Evolutionary conservation across 2,329 filamentous ascomycete species (phyloP).

Genomic region (Trichoderma atrobrunneum): DNA sequence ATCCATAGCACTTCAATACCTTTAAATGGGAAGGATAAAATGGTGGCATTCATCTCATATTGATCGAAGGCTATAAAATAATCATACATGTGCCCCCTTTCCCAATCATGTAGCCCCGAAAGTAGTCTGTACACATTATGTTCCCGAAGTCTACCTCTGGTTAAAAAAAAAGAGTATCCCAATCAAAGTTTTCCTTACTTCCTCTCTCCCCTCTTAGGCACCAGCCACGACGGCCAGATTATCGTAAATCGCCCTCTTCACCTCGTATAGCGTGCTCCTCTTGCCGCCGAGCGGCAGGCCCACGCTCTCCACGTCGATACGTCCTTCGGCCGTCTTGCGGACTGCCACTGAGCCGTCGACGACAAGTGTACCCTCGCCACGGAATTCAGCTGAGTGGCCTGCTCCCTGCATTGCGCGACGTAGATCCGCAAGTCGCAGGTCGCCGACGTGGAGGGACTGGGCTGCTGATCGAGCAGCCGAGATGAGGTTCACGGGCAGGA

Average conservation of each 20-base stretch:
- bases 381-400: conserved; percentile 86
- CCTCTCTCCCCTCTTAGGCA: conserved; percentile 39
- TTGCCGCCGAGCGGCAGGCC: conserved; percentile 43
- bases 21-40: background rate
- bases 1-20: background rate
- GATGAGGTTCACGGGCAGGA: conserved; percentile 58
- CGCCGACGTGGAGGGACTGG: conserved; percentile 90
- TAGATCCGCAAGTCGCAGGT: conserved; percentile 83
- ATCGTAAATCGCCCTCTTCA: conserved; percentile 89
- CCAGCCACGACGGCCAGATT: conserved; percentile 87
- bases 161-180: background rate
- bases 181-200: background rate
- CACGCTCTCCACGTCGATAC: conserved; percentile 81
- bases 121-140: background rate
- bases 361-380: conserved; percentile 86
- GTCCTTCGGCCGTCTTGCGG: conserved; percentile 80
- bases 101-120: background rate
- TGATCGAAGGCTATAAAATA: conserved; percentile 27
- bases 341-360: conserved; percentile 88
- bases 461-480: conserved; percentile 73
- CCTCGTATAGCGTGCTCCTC: conserved; percentile 74
- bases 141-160: background rate
- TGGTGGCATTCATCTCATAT: background rate
- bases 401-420: conserved; percentile 76
- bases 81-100: background rate